These are phyloP conservation scores for Henningerozyma blattae DNA, from an alignment of 805 yeast genomes.

Conservation along the genomic window DNA sequence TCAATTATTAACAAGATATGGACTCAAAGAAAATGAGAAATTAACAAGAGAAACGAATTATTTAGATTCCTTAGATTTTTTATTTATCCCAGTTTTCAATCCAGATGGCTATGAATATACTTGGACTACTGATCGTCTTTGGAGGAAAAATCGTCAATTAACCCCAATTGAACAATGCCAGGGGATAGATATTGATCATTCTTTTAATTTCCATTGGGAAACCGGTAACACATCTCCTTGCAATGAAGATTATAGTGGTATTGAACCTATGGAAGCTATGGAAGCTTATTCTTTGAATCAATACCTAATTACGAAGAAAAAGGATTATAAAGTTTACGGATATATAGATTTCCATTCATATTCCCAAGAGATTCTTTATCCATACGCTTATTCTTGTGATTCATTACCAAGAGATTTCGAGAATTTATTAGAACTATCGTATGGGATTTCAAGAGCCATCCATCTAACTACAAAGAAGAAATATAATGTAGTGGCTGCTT, in stretches of 20 bases:
- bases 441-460: slow-evolving; percentile 66
- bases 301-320: slow-evolving; percentile 31
- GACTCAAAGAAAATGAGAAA: slow-evolving; percentile 25
- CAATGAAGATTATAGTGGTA: slow-evolving; percentile 77
- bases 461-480: slow-evolving; percentile 49
- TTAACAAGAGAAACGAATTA: slow-evolving; percentile 36
- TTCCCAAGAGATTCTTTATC: slow-evolving; percentile 71
- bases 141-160: slow-evolving; percentile 83
- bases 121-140: slow-evolving; percentile 69
- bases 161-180: slow-evolving; percentile 54
- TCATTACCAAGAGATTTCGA: slow-evolving; percentile 69
- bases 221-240: slow-evolving; percentile 53
- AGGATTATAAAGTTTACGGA: slow-evolving; percentile 54
- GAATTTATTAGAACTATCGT: slow-evolving; percentile 68
- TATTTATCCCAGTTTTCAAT: slow-evolving; percentile 73
- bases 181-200: slow-evolving; percentile 82
- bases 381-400: slow-evolving; percentile 71
- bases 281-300: slow-evolving; percentile 41
- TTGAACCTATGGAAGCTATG: slow-evolving; percentile 51
- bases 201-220: slow-evolving; percentile 66
- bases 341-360: slow-evolving; percentile 78
- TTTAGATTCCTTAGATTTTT: slow-evolving; percentile 51
- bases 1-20: slow-evolving; percentile 37
- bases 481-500: slow-evolving; percentile 66
- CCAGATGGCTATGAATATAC: slow-evolving; percentile 87